Conservation (phyloP, 2,329 filamentous ascomycete species). For the Stachybotrys elegans region DNA sequence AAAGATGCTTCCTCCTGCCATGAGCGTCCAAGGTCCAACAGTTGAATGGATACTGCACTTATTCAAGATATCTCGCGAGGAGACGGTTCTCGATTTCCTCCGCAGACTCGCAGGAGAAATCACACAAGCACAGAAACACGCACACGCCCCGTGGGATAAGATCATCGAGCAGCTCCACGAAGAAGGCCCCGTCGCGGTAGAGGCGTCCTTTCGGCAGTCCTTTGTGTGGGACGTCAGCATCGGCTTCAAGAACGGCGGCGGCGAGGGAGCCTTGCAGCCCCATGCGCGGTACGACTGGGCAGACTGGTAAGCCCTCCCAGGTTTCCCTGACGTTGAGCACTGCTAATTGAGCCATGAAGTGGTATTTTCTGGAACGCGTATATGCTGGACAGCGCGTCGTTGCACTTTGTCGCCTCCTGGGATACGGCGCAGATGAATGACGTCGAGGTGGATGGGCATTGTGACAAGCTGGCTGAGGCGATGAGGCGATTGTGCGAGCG, state of each 20-base stretch:
- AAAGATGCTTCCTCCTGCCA: conserved; percentile 25
- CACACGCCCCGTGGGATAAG: conserved; percentile 29
- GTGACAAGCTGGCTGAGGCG: conserved; percentile 22
- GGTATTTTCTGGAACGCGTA: conserved; percentile 32
- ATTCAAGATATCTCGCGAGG: conserved; percentile 15
- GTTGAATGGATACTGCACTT: conserved; percentile 31
- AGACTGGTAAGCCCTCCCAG: conserved; percentile 28
- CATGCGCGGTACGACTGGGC: conserved; percentile 30
- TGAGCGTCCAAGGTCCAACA: conserved; percentile 32
- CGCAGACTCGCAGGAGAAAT: conserved; percentile 19
- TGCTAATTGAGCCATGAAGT: too few relatives aligned
- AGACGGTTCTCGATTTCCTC: conserved; percentile 23
- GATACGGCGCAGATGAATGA: conserved; percentile 34
- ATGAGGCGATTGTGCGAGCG: conserved; percentile 21
- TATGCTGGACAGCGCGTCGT: conserved; percentile 23
- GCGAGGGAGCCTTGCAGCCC: conserved; percentile 20
- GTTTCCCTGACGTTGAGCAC: too few relatives aligned
- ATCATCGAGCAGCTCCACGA: conserved; percentile 24
- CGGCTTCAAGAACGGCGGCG: conserved; percentile 15
- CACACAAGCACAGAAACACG: conserved; percentile 17
- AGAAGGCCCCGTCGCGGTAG: conserved; percentile 23
- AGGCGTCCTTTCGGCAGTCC: conserved; percentile 29
- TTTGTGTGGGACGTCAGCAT: conserved; percentile 34
- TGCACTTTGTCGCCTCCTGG: conserved; percentile 33
- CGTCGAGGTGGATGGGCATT: conserved; percentile 23